phyloP scores from a whole-genome alignment of 495 filamentous ascomycete genomes.

The Xylaria longipes region DNA sequence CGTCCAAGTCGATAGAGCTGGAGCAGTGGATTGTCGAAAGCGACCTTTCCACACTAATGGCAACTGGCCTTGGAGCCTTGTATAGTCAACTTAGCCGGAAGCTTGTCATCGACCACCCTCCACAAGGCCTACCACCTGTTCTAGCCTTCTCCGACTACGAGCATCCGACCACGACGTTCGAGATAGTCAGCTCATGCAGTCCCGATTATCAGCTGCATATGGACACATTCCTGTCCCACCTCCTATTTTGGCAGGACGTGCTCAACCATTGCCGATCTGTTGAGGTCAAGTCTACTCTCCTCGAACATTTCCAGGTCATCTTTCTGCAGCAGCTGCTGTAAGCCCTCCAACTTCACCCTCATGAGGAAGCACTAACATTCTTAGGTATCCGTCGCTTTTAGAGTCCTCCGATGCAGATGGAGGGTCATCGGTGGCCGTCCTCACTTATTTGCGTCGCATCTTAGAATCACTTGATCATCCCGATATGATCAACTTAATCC shows the following conservation, averaged over 20 bases:
- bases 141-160: constrained; percentile 85
- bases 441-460: constrained; percentile 91
- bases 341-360: constrained; percentile 36
- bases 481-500: constrained; percentile 88
- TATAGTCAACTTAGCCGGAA: constrained; percentile 94
- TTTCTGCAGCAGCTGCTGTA: constrained; percentile 95
- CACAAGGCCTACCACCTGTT: constrained; percentile 76
- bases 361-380: constrained; percentile 18
- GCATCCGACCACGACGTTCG: constrained; percentile 63
- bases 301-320: constrained; percentile 97
- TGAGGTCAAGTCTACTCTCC: constrained; percentile 87
- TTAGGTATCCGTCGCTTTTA: constrained; percentile 89
- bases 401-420: constrained; percentile 97
- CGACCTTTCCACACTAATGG: constrained; percentile 96
- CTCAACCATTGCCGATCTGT: constrained; percentile 91
- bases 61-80: constrained; percentile 89
- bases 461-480: constrained; percentile 89
- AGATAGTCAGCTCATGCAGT: constrained; percentile 74
- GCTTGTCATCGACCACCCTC: constrained; percentile 65
- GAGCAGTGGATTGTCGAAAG: constrained; percentile 98
- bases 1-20: constrained; percentile 77
- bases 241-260: constrained; percentile 98
- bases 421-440: constrained; percentile 91
- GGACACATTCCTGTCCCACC: constrained; percentile 91
- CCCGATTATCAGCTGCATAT: constrained; percentile 77